These are phyloP conservation scores for Polytrichum commune DNA, from an alignment of 225 moss, liverwort and hornwort species.

Conservation along the genomic window DNA sequence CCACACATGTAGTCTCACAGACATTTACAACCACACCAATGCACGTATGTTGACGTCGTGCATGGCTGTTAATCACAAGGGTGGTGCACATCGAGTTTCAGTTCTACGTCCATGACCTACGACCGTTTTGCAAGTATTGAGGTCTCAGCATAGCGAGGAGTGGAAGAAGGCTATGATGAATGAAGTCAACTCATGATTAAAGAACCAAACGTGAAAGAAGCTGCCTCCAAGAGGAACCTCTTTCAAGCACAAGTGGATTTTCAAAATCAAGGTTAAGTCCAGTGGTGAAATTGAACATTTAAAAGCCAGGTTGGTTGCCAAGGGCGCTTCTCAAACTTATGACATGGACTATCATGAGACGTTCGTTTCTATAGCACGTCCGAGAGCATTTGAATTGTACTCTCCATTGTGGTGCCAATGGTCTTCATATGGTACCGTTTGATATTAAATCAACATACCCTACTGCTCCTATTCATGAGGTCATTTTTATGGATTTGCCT, in stretches of 20 bases:
- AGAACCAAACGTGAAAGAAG: conserved; percentile 2
- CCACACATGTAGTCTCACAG: too few species aligned
- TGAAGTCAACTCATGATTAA: background rate
- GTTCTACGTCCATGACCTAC: too few species aligned
- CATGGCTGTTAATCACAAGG: too few species aligned
- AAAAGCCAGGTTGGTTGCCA: background rate
- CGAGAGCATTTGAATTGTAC: background rate
- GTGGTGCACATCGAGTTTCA: too few species aligned
- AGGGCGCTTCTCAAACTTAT: background rate
- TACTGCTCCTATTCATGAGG: too few species aligned
- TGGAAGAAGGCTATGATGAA: conserved; percentile 6
- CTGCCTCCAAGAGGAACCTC: background rate
- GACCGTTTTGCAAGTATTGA: too few species aligned
- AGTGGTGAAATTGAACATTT: background rate
- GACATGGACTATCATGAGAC: background rate
- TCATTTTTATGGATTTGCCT: too few species aligned
- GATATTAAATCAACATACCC: too few species aligned
- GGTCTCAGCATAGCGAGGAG: background rate
- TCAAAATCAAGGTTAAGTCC: background rate
- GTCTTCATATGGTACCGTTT: background rate
- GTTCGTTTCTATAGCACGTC: background rate
- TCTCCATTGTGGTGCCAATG: background rate
- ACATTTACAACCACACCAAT: too few species aligned
- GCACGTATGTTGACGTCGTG: too few species aligned
- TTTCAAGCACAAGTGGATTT: background rate